phyloP scores from a whole-genome alignment of 2,329 filamentous ascomycete species.

The Pyrenophora tritici-repentis region DNA sequence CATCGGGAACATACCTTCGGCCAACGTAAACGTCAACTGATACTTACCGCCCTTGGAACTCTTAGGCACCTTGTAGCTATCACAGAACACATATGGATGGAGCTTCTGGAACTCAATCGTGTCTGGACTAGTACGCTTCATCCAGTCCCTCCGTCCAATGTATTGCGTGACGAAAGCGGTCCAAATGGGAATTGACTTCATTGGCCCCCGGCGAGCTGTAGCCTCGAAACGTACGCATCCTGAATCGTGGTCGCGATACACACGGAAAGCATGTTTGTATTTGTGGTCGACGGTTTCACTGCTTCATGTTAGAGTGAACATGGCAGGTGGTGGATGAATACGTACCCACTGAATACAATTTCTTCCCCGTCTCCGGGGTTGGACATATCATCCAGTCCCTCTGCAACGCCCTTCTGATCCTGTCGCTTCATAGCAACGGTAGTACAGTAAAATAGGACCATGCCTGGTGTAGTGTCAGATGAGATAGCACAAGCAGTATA shows the following conservation, averaged over 20 bases:
- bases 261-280: constrained; percentile 59
- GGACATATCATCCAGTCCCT: constrained; percentile 55
- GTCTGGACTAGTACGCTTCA: constrained; percentile 49
- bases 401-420: constrained; percentile 51
- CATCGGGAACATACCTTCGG: constrained; percentile 31
- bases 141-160: constrained; percentile 55
- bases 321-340: not conserved
- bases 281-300: constrained; percentile 59
- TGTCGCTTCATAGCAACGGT: constrained; percentile 64
- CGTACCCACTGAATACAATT: constrained; percentile 57
- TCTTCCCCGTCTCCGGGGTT: constrained; percentile 46
- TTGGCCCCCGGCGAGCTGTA: constrained; percentile 58
- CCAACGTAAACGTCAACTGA: constrained; percentile 40
- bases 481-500: not conserved
- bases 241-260: constrained; percentile 58
- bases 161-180: constrained; percentile 54
- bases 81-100: constrained; percentile 58
- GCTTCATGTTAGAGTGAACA: constrained; percentile 16
- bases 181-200: constrained; percentile 64
- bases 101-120: constrained; percentile 57
- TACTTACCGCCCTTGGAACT: constrained; percentile 39
- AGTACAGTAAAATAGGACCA: constrained; percentile 63
- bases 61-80: constrained; percentile 52
- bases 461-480: constrained; percentile 44
- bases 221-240: constrained; percentile 62